A percentile compares a stretch with the other conserved stretches of the same genome.
Evolutionary conservation across 768 basidiomycete species (phyloP).

Genomic region (Hypholoma fasciculare): DNA sequence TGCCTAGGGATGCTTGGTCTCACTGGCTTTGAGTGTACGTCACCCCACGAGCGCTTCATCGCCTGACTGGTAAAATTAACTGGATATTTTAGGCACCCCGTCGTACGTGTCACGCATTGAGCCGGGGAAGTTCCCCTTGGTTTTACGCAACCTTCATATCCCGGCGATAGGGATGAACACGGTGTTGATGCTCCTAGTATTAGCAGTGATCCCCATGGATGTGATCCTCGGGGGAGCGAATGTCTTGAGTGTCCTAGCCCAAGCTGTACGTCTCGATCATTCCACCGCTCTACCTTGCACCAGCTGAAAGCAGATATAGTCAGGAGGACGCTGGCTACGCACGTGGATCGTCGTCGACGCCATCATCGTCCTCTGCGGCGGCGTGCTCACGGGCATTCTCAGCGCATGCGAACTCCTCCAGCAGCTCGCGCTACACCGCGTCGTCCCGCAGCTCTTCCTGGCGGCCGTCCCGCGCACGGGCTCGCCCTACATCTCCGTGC

Average conservation of each 20-base stretch:
- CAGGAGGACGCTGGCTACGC: constrained; percentile 61
- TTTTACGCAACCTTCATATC: constrained; percentile 65
- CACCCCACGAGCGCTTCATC: neutral
- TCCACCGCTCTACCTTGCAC: neutral
- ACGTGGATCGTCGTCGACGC: constrained; percentile 67
- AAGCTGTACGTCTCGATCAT: constrained; percentile 37
- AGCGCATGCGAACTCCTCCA: constrained; percentile 60
- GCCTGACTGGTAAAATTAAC: neutral
- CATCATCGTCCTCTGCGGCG: constrained; percentile 70
- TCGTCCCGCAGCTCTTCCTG: constrained; percentile 57
- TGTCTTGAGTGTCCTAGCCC: constrained; percentile 63
- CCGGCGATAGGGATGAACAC: constrained; percentile 59
- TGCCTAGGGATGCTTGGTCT: constrained; percentile 73
- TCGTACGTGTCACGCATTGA: constrained; percentile 66
- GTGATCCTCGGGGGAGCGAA: constrained; percentile 52
- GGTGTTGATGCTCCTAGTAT: constrained; percentile 55
- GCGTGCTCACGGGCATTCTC: constrained; percentile 65
- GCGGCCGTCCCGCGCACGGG: constrained; percentile 46
- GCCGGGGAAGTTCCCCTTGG: constrained; percentile 52
- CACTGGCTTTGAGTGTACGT: constrained; percentile 69
- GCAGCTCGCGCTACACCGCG: constrained; percentile 57
- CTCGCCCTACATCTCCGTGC: constrained; percentile 52
- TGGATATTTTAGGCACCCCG: constrained; percentile 45
- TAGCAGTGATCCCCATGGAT: constrained; percentile 58
- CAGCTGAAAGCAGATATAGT: constrained; percentile 29